Percentiles rank a stretch among this genome's conserved stretches.
phyloP scores from a whole-genome alignment of 2,329 filamentous ascomycete species.

The Colletotrichum lupini region DNA sequence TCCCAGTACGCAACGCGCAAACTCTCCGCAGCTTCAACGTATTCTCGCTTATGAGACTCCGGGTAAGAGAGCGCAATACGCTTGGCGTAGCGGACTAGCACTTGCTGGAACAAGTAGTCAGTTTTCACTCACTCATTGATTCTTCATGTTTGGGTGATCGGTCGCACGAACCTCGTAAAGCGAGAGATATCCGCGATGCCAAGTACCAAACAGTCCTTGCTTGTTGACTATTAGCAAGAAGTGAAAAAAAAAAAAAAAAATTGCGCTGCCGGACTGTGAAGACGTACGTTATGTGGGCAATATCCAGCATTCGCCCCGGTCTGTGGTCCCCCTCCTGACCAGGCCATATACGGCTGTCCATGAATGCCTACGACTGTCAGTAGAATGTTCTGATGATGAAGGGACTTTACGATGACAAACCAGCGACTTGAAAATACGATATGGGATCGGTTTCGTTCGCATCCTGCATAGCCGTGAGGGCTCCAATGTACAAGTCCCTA shows the following conservation, averaged over 20 bases:
- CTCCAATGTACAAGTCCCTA: slow-evolving; percentile 66
- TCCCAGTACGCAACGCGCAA: slow-evolving; percentile 66
- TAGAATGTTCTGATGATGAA: too few species aligned
- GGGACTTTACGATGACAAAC: slow-evolving; percentile 47
- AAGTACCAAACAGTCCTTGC: slow-evolving; percentile 43
- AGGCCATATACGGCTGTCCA: slow-evolving; percentile 67
- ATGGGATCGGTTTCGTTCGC: slow-evolving; percentile 58
- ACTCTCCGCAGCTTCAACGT: slow-evolving; percentile 56
- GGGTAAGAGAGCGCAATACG: slow-evolving; percentile 37
- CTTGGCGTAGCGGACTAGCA: slow-evolving; percentile 40
- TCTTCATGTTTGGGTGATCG: slow-evolving; percentile 13
- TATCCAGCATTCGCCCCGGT: slow-evolving; percentile 28
- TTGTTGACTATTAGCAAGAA: slow-evolving; percentile 53
- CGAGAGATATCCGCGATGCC: slow-evolving; percentile 37
- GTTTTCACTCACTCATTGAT: neutral
- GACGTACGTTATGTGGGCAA: slow-evolving; percentile 36
- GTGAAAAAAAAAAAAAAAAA: neutral
- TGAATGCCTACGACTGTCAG: slow-evolving; percentile 63
- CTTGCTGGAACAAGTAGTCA: slow-evolving; percentile 37
- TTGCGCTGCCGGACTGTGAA: neutral
- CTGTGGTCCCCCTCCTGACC: slow-evolving; percentile 46
- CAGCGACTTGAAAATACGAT: slow-evolving; percentile 72
- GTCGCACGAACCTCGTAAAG: slow-evolving; percentile 45
- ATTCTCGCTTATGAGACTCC: slow-evolving; percentile 39
- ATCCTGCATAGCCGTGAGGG: slow-evolving; percentile 64